Evolutionary conservation across 768 basidiomycete genomes (phyloP), one percentile per base, ranked within the genome.

Genomic region (Leccinum fibrillosum): DNA sequence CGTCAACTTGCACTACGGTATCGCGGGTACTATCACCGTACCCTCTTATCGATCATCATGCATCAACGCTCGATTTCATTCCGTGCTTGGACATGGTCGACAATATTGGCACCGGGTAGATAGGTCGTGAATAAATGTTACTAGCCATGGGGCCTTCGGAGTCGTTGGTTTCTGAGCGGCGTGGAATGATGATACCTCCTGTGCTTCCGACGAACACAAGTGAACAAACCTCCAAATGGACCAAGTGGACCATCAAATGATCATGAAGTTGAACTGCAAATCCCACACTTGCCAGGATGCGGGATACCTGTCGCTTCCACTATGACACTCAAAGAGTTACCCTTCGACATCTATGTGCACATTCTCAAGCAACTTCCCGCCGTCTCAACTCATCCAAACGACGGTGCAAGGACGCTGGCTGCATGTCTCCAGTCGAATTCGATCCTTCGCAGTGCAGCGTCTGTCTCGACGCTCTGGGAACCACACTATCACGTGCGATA

Each of bases 401-500:
- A 68, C 30, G 62, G 67, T 32, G 60, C 72, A 17, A 66, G 60
- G 55, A 75, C 78, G 2, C 67, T 86, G 28, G 63, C 69, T 15
- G 74, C 70, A 44, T 85, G 77, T 66, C 70, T 78, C 28, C 67
- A 57, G 54, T 65, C 72, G 1, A 81, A 69, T 61, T 67, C 71
- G 0, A 57, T 75, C 19, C 68, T 84, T n/a, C 73, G 74, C 26
- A 75, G 76, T 55, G 84, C 79, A 5, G 80, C 81, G 3, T 73
- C 69, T 13, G 23, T 75, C 2, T 55, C 77, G 0, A 54, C 64
- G 5, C 54, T 86, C 34, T 88, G 86, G 86, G 72, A 81, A 62
- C 64, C 76, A 0, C 82, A 83, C 54, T 87, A 86, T 66, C 72
- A 60, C 26, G 68, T 54, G 30, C 79, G 83, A 11, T 88, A 84